These are phyloP conservation scores for Candida chilensis DNA, from an alignment of 805 yeast genomes.

Conservation along the genomic window DNA sequence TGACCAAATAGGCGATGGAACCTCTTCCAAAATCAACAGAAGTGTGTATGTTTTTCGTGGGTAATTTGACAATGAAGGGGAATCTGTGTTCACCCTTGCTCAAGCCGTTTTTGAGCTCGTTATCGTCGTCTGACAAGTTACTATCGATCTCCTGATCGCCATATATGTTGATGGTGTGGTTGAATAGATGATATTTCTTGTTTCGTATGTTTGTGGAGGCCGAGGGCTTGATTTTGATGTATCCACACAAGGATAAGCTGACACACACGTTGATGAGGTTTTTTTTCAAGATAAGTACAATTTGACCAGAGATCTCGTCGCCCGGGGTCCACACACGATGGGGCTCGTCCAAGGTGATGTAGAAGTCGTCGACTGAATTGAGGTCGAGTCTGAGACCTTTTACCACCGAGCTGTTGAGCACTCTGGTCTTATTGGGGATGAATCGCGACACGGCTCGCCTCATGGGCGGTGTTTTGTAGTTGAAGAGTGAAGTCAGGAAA, in stretches of 20 bases:
- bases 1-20: conserved; percentile 58
- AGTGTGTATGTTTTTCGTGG: conserved; percentile 61
- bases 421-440: conserved; percentile 16
- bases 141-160: conserved; percentile 25
- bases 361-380: conserved; percentile 51
- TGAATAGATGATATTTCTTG: conserved; percentile 42
- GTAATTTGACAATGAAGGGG: conserved; percentile 79
- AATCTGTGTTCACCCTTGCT: conserved; percentile 80
- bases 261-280: conserved; percentile 46
- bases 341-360: conserved; percentile 63
- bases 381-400: conserved; percentile 18
- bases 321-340: conserved; percentile 77
- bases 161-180: conserved; percentile 49
- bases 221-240: conserved; percentile 40
- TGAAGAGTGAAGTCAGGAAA: no score
- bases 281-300: conserved; percentile 44
- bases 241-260: conserved; percentile 46
- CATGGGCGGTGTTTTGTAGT: conserved; percentile 27
- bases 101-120: conserved; percentile 30
- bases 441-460: conserved; percentile 43
- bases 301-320: conserved; percentile 60
- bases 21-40: conserved; percentile 82
- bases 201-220: conserved; percentile 46
- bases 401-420: conserved; percentile 7
- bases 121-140: conserved; percentile 10